These are phyloP conservation scores for Fusarium devonianum DNA, from an alignment of 2,329 filamentous ascomycete genomes.

Conservation along the genomic window DNA sequence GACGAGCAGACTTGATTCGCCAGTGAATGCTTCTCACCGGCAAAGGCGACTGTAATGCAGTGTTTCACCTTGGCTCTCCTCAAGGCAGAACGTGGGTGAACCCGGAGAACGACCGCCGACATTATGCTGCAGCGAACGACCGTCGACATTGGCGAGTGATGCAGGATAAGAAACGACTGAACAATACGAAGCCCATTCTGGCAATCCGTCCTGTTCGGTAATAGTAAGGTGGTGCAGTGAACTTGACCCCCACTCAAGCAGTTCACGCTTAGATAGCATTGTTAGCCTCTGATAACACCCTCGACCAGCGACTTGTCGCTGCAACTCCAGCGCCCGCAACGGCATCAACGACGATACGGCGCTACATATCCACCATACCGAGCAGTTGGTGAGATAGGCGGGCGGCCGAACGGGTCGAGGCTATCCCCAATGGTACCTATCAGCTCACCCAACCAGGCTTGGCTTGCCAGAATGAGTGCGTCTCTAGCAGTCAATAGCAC, in stretches of 20 bases:
- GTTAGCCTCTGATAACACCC: slow-evolving; percentile 22
- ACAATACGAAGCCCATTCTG: neutral
- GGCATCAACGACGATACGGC: slow-evolving; percentile 30
- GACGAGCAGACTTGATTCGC: slow-evolving; percentile 5
- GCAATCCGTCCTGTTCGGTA: slow-evolving; percentile 1
- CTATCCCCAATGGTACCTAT: slow-evolving; percentile 33
- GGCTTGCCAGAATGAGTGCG: slow-evolving; percentile 13
- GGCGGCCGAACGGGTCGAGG: slow-evolving; percentile 24
- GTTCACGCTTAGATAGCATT: neutral
- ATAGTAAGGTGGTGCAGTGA: neutral
- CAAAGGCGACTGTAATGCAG: slow-evolving; percentile 19
- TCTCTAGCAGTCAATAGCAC: slow-evolving; percentile 16
- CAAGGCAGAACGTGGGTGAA: slow-evolving; percentile 19
- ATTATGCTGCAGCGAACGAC: too few relatives aligned
- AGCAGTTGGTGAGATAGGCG: slow-evolving; percentile 30
- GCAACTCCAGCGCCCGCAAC: slow-evolving; percentile 34
- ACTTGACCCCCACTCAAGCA: slow-evolving; percentile 10
- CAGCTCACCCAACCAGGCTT: slow-evolving; percentile 29
- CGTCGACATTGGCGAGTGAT: slow-evolving; percentile 7
- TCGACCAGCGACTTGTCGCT: too few relatives aligned
- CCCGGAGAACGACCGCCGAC: neutral
- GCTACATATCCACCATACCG: slow-evolving; percentile 14
- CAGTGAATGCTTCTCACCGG: slow-evolving; percentile 22
- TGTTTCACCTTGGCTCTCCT: slow-evolving; percentile 28
- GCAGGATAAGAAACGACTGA: slow-evolving; percentile 2